Base-by-base conservation (phyloP, 2,329 filamentous ascomycete species). In the Arthrobotrys conoides region DNA sequence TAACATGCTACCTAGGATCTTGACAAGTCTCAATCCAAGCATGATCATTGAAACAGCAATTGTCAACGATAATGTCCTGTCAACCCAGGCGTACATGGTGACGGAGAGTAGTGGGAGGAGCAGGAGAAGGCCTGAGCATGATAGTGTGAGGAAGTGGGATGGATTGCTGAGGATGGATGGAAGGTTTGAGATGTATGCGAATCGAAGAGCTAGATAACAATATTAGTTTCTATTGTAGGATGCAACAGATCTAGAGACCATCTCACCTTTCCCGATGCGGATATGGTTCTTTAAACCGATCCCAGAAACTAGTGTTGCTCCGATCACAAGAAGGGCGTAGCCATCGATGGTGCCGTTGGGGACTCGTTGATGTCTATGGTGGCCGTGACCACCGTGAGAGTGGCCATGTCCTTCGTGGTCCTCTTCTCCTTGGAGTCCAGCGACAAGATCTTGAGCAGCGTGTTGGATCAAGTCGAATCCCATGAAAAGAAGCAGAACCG, bases 401-500 rank as follows among this genome's bases (percentile, higher is more conserved):
- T 72, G 53, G 16, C 27, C 59, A 30, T 64, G 59, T 27, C 59
- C 61, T 61, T 71, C 51, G 18, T 76, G 51, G 2, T 46, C 48
- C 30, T 71, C 70, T 12, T 44, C 76, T 44, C 70, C 71, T 27
- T 79, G 70, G 59, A 75, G 76, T 12, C 81, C 81, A 84, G 97
- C 95, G 10, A 99, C 89, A n/a, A 94, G 89, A 84, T 99, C 95
- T 83, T 97, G 96, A 16, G 97, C 87, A 77, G 93, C 95, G 84
- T 99, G 96, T 48, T 93, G 97, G 79, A 99, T 91, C 61, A 99
- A 89, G 82, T 99, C 96, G 82, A 98, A 91, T 20, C 95, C 95
- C 87, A 97, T 97, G 85, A 99, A 99, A n/a, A 97, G 89, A 12
- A 99, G 89, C 79, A 97, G 93, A 46, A 99, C 92, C 65, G 94